Evolutionary conservation across 345 rosid genomes (phyloP), one percentile per base, ranked within the genome.

Genomic region (Kandelia obovata): DNA sequence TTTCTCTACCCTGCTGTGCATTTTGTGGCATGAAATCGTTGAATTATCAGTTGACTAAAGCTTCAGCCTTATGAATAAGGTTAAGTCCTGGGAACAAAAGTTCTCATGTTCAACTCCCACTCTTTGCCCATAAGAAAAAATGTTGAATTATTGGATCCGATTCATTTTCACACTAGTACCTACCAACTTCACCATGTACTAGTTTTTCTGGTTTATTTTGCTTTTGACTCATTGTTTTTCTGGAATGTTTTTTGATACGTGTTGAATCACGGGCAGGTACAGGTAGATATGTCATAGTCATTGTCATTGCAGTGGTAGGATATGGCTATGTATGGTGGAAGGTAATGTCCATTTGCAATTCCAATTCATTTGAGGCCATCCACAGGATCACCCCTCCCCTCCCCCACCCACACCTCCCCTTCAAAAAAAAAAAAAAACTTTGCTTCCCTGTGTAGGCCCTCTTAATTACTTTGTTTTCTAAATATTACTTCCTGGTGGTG

Each of bases 241-340:
- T 9, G 30, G 27, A 32, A 37, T 59, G 39, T 64, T 57, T 51
- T 58, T 53, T 64, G 43, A 68, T 31, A 3, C 30, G 10, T 49
- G 16, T 62, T 67, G 17, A 27, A 34, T 43, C 16, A 27, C 31
- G 31, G 80, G 79, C 86, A 87, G 96, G 91, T 78, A 61, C 85
- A 25, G 69, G 66, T 62, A 83, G 63, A 83, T 89, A 80, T 78
- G 81, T 88, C 62, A 31, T 74, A 62, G 73, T 84, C 66, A 63
- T 89, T 73, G 75, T 86, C 47, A 77, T 87, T 32, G 81, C 78
- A 11, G 89, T 75, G 10, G 79, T 82, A 73, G 92, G 96, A 73
- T 87, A 73, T 74, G 92, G 96, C 73, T 89, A 86, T 71, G 75
- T 83, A 51, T 86, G 96, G 96, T 89, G 92, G 96, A 89, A 88